phyloP scores from a whole-genome alignment of 805 yeast species.

The Lachancea kluyveri region DNA sequence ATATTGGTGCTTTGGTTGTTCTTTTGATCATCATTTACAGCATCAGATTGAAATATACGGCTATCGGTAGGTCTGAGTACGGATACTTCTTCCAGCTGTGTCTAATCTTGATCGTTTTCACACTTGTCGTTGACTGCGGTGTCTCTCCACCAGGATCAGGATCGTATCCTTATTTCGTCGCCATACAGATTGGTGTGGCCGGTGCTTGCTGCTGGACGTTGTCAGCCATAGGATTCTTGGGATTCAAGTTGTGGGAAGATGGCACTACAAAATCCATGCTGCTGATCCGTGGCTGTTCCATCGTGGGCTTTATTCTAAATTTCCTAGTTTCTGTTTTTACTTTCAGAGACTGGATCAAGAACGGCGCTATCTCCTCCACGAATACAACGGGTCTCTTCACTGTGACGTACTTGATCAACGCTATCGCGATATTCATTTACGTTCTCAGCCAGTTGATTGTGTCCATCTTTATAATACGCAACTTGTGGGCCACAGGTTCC shows the following conservation, averaged over 20 bases:
- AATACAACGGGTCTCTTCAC: conserved; percentile 66
- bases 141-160: conserved; percentile 80
- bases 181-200: conserved; percentile 69
- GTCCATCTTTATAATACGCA: conserved; percentile 59
- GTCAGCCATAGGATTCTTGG: conserved; percentile 68
- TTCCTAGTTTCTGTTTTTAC: conserved; percentile 68
- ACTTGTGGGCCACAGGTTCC: conserved; percentile 91
- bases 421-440: conserved; percentile 55
- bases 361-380: conserved; percentile 37
- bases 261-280: conserved; percentile 67
- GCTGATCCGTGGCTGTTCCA: conserved; percentile 45
- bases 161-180: conserved; percentile 76
- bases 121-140: conserved; percentile 84
- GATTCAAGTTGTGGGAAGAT: conserved; percentile 93
- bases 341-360: conserved; percentile 55
- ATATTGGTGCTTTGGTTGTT: conserved; percentile 65
- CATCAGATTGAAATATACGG: conserved; percentile 81
- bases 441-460: conserved; percentile 62
- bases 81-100: conserved; percentile 60
- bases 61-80: conserved; percentile 89
- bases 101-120: conserved; percentile 51
- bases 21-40: conserved; percentile 67
- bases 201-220: conserved; percentile 68
- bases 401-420: conserved; percentile 66
- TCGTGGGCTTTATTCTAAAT: conserved; percentile 53